phyloP scores from a whole-genome alignment of 106 monocot genomes.

The Acorus gramineus region DNA sequence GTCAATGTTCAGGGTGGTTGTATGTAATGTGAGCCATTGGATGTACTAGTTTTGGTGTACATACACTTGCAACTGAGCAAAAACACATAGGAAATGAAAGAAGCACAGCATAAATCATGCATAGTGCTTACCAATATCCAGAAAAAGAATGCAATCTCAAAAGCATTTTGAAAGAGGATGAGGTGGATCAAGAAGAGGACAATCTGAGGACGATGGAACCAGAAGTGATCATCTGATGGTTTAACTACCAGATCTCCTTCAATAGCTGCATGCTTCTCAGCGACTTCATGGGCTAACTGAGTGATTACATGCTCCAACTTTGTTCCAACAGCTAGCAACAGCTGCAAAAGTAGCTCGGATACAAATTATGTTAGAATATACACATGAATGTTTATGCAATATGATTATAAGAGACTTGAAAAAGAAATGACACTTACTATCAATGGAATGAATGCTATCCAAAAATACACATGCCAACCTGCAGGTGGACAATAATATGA shows the following conservation, averaged over 20 bases:
- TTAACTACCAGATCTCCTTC: constrained; percentile 37
- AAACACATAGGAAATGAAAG: no score
- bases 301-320: constrained; percentile 42
- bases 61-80: no score
- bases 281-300: constrained; percentile 41
- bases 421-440: constrained; percentile 24
- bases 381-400: no score
- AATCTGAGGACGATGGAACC: constrained; percentile 29
- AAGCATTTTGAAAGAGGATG: constrained; percentile 11
- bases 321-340: constrained; percentile 37
- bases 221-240: constrained; percentile 50
- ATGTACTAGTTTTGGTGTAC: background rate
- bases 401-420: no score
- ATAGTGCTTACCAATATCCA: constrained; percentile 37
- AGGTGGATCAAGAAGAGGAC: constrained; percentile 46
- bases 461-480: constrained; percentile 53
- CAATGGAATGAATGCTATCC: constrained; percentile 42
- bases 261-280: constrained; percentile 45
- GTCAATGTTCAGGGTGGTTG: no score
- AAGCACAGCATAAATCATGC: background rate
- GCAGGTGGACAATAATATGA: background rate
- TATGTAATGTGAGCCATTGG: no score
- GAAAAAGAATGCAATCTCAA: constrained; percentile 3
- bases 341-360: constrained; percentile 10
- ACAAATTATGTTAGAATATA: no score